Percentiles rank a stretch among this genome's conserved stretches.
These are phyloP conservation scores for Chimonanthus praecox DNA, from an alignment of 164 flowering plant genomes.

Conservation along the genomic window DNA sequence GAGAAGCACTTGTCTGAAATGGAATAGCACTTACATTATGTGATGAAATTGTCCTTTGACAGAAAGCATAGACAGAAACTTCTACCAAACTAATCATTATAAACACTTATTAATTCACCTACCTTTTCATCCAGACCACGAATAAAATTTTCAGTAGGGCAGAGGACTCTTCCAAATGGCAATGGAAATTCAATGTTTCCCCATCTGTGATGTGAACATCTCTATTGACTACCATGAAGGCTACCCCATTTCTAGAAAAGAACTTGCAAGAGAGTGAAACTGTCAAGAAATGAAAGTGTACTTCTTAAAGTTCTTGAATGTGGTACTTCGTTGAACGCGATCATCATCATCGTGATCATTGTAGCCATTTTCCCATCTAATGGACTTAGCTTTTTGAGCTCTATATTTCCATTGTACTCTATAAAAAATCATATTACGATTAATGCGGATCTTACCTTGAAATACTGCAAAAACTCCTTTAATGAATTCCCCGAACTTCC, in stretches of 20 bases:
- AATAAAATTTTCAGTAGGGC: slow-evolving; percentile 70
- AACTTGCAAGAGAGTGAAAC: neutral
- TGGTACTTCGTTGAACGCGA: slow-evolving; percentile 37
- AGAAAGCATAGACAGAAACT: neutral
- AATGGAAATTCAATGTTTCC: slow-evolving; percentile 77
- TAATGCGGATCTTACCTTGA: slow-evolving; percentile 45
- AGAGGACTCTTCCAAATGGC: slow-evolving; percentile 89
- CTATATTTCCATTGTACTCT: no score
- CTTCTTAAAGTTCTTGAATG: slow-evolving; percentile 89
- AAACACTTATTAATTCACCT: slow-evolving; percentile 1
- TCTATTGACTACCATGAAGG: neutral
- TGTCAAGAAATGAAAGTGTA: slow-evolving; percentile 20
- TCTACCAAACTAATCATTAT: slow-evolving; percentile 1
- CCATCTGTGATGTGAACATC: slow-evolving; percentile 46
- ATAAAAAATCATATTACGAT: no score
- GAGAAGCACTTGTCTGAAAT: slow-evolving; percentile 89
- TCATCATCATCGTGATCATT: no score
- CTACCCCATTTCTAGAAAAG: neutral
- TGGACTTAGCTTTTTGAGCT: no score
- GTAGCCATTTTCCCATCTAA: no score
- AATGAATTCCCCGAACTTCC: slow-evolving; percentile 70
- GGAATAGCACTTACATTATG: neutral
- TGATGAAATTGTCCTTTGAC: neutral
- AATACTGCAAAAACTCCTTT: slow-evolving; percentile 67
- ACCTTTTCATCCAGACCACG: slow-evolving; percentile 87